These are phyloP conservation scores for Clonostachys rosea DNA, from an alignment of 2,329 filamentous ascomycete species.

Conservation along the genomic window DNA sequence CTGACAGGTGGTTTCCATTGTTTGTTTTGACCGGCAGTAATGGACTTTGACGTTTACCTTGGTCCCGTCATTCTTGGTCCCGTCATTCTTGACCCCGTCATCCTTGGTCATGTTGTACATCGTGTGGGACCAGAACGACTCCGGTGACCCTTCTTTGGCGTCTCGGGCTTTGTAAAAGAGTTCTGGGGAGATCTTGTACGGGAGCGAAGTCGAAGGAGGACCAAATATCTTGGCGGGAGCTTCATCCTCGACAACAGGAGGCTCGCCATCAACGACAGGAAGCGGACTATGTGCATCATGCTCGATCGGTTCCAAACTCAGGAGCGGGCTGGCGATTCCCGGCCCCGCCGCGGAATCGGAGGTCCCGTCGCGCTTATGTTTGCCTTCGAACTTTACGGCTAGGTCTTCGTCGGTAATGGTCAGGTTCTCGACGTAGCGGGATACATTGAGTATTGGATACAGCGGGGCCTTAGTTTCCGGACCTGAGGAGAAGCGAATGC, in stretches of 20 bases:
- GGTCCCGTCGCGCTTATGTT: background rate
- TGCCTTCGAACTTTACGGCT: background rate
- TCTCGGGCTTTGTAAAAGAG: constrained; percentile 13
- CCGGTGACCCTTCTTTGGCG: background rate
- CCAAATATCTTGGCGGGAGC: constrained; percentile 1
- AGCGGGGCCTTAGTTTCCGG: background rate
- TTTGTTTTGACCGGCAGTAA: constrained; percentile 67
- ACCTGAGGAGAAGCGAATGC: background rate
- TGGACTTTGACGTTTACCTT: constrained; percentile 58
- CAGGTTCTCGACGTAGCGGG: constrained; percentile 13
- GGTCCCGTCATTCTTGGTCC: background rate
- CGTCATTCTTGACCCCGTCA: constrained; percentile 30
- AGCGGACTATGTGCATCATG: too few species aligned
- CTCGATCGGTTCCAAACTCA: too few species aligned
- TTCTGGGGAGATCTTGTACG: constrained; percentile 20
- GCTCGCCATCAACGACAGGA: background rate
- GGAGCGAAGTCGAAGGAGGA: constrained; percentile 11
- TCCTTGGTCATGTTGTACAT: constrained; percentile 54
- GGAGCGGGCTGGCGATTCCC: too few species aligned
- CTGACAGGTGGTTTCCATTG: constrained; percentile 61
- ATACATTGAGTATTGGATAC: constrained; percentile 9
- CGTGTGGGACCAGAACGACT: constrained; percentile 59
- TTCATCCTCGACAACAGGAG: background rate
- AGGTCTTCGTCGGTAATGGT: background rate
- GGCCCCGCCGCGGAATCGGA: background rate